phyloP scores from a whole-genome alignment of 257 asterid genomes.

The Handroanthus guayacan region DNA sequence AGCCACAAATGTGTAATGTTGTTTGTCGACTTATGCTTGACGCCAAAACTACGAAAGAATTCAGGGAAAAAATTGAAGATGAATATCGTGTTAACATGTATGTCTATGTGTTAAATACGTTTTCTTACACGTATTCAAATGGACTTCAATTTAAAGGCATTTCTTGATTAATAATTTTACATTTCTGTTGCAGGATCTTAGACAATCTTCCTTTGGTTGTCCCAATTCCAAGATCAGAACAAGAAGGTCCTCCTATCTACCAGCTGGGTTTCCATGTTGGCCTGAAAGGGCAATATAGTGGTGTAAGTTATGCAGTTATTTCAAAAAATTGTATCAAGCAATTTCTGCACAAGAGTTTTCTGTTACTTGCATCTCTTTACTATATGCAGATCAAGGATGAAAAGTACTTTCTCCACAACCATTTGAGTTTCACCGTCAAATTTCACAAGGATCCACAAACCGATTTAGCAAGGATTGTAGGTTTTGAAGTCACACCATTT shows the following conservation, averaged over 20 bases:
- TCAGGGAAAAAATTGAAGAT: constrained; percentile 67
- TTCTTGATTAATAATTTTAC: constrained; percentile 6
- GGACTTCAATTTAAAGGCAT: background rate
- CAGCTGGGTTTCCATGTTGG: constrained; percentile 74
- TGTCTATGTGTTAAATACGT: constrained; percentile 30
- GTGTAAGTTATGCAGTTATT: constrained; percentile 49
- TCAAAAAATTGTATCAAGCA: background rate
- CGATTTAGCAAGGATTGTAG: constrained; percentile 70
- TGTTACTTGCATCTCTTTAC: constrained; percentile 22
- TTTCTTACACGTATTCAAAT: background rate
- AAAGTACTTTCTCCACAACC: constrained; percentile 70
- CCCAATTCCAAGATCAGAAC: constrained; percentile 59
- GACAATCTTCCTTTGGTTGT: constrained; percentile 86
- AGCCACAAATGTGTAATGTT: constrained; percentile 71
- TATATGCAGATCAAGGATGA: constrained; percentile 64
- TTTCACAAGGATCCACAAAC: constrained; percentile 66
- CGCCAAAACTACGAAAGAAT: constrained; percentile 57
- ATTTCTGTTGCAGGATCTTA: constrained; percentile 57
- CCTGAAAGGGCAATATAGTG: constrained; percentile 69
- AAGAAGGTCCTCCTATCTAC: constrained; percentile 65
- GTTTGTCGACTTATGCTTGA: constrained; percentile 57
- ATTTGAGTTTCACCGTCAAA: constrained; percentile 67
- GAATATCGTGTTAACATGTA: constrained; percentile 80
- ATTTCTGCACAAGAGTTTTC: background rate
- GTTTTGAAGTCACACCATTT: constrained; percentile 75